These are phyloP conservation scores for Chaetomium cochliodes DNA, from an alignment of 495 filamentous ascomycete species.

Conservation along the genomic window DNA sequence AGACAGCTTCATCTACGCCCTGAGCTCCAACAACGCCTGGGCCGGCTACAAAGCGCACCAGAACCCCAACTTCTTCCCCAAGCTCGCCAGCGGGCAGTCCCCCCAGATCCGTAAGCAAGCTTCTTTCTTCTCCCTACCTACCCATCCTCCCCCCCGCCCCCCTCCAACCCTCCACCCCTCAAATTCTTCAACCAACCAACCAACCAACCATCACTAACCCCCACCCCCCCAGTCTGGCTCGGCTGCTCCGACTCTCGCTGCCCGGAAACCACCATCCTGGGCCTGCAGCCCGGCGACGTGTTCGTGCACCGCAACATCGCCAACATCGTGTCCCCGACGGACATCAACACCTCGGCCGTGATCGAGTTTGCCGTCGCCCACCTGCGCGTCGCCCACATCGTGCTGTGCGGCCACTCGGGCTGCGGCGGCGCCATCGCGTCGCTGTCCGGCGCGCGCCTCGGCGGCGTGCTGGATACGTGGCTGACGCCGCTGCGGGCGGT, in stretches of 20 bases:
- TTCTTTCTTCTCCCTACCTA: conserved; percentile 13
- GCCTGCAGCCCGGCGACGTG: conserved; percentile 80
- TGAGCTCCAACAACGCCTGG: conserved; percentile 71
- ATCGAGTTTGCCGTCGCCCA: conserved; percentile 77
- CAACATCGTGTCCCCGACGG: conserved; percentile 75
- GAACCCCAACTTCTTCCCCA: conserved; percentile 71
- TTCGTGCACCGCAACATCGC: conserved; percentile 96
- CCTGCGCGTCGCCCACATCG: conserved; percentile 76
- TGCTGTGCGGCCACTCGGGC: conserved; percentile 78
- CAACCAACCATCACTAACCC: neutral
- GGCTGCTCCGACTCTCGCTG: conserved; percentile 89
- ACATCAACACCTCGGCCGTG: conserved; percentile 73
- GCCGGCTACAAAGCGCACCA: conserved; percentile 61
- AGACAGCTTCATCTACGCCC: conserved; percentile 54
- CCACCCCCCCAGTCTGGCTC: conserved; percentile 63
- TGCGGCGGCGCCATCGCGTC: conserved; percentile 78
- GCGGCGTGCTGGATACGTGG: conserved; percentile 79
- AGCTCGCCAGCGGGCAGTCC: conserved; percentile 64
- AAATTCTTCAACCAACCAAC: neutral
- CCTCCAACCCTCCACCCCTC: neutral
- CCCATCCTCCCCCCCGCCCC: too few relatives aligned
- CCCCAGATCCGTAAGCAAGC: conserved; percentile 64
- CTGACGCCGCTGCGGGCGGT: conserved; percentile 67
- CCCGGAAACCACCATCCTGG: conserved; percentile 81
- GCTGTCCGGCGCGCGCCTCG: conserved; percentile 64